Conservation (phyloP, 768 basidiomycete species). For the Solioccasus polychromus region DNA sequence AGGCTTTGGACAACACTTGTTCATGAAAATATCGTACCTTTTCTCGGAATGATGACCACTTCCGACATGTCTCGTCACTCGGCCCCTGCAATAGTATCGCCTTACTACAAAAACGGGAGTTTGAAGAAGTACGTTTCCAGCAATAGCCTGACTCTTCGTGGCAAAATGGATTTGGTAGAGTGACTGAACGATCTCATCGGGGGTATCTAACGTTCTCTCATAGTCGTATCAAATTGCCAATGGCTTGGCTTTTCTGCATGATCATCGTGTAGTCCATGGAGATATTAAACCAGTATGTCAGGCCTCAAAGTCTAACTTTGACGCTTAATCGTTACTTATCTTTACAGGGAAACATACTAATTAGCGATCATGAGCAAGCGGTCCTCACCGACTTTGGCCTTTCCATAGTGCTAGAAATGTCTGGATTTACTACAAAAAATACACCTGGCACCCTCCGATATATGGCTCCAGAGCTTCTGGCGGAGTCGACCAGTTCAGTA, state of each 20-base stretch:
- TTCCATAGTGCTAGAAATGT: slow-evolving; percentile 33
- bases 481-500: slow-evolving; percentile 11
- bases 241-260: slow-evolving; percentile 26
- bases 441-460: slow-evolving; percentile 38
- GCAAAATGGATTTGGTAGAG: slow-evolving; percentile 24
- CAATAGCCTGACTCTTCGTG: slow-evolving; percentile 4
- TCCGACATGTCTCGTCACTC: slow-evolving; percentile 15
- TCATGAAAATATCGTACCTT: slow-evolving; percentile 24
- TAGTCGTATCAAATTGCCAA: slow-evolving; percentile 22
- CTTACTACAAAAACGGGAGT: slow-evolving; percentile 24
- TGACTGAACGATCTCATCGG: background rate
- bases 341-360: slow-evolving; percentile 36
- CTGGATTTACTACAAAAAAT: slow-evolving; percentile 36
- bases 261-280: slow-evolving; percentile 29
- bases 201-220: background rate
- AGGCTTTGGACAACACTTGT: slow-evolving; percentile 24
- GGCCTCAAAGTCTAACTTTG: background rate
- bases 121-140: slow-evolving; percentile 15
- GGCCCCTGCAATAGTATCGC: slow-evolving; percentile 25
- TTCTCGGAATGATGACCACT: slow-evolving; percentile 20
- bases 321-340: background rate
- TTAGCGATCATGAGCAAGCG: slow-evolving; percentile 31
- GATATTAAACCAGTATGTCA: slow-evolving; percentile 37
- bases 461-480: slow-evolving; percentile 38
- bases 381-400: slow-evolving; percentile 40